Percentiles rank a stretch among this genome's conserved stretches.
These are phyloP conservation scores for Cladophialophora immunda DNA, from an alignment of 2,329 filamentous ascomycete species.

Conservation along the genomic window DNA sequence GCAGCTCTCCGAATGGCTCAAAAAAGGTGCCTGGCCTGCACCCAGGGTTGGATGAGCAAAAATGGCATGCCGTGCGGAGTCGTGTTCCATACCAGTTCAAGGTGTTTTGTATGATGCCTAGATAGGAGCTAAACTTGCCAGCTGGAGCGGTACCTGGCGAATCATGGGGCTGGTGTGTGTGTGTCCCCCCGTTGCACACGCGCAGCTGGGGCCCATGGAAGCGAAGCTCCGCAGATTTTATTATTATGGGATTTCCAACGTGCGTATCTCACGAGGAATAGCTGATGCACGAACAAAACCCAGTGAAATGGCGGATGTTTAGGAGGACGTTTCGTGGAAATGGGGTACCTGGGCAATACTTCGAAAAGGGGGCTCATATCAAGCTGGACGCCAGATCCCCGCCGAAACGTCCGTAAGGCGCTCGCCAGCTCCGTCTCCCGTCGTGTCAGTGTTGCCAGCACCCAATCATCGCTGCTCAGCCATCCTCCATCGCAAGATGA, in stretches of 20 bases:
- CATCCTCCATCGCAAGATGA: neutral
- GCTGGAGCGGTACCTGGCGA: neutral
- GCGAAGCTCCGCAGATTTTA: neutral
- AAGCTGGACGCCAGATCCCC: neutral
- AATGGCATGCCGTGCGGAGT: neutral
- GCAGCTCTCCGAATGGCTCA: neutral
- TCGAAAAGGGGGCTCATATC: neutral
- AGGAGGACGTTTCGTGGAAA: too few relatives aligned
- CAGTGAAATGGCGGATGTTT: too few relatives aligned
- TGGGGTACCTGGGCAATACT: too few relatives aligned
- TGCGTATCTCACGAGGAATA: too few relatives aligned
- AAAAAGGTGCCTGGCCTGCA: neutral
- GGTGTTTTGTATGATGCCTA: slow-evolving; percentile 2
- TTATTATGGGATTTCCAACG: too few relatives aligned
- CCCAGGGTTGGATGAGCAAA: neutral
- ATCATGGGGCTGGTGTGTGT: neutral
- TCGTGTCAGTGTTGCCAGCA: neutral
- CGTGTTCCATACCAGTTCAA: slow-evolving; percentile 11
- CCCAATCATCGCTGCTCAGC: neutral
- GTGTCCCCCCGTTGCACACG: too few relatives aligned
- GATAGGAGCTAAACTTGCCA: neutral
- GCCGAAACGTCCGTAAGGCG: slow-evolving; percentile 3
- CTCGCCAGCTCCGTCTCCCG: too few relatives aligned
- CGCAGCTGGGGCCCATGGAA: too few relatives aligned
- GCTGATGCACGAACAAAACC: too few relatives aligned